phyloP scores from a whole-genome alignment of 1,284 basidiomycete genomes.

The Inonotus hispidus region DNA sequence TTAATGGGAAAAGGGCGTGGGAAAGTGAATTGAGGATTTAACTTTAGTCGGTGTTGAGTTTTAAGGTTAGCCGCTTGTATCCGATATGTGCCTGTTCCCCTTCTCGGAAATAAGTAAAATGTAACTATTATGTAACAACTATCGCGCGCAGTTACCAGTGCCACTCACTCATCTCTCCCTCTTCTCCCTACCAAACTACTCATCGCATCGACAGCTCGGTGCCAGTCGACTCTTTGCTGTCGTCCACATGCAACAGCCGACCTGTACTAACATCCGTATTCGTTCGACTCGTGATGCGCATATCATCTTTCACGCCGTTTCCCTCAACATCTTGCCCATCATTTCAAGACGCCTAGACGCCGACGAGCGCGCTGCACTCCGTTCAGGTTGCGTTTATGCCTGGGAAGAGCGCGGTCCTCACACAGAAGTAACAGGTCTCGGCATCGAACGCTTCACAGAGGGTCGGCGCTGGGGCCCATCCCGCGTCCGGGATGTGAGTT shows the following conservation, averaged over 20 bases:
- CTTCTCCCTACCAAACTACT: not conserved
- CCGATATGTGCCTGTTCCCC: constrained; percentile 3
- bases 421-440: constrained; percentile 34
- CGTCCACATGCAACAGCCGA: constrained; percentile 36
- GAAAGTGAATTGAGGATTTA: constrained; percentile 5
- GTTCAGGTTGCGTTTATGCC: constrained; percentile 38
- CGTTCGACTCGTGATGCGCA: constrained; percentile 37
- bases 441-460: constrained; percentile 39
- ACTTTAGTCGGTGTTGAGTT: constrained; percentile 8
- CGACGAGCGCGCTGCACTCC: constrained; percentile 35
- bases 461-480: constrained; percentile 37
- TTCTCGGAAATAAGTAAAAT: not conserved
- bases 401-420: constrained; percentile 39
- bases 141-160: not conserved
- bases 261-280: constrained; percentile 35
- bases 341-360: constrained; percentile 38
- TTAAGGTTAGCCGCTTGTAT: constrained; percentile 8
- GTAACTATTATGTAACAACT: constrained; percentile 10
- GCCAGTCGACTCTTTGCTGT: too few relatives aligned
- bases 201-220: too few relatives aligned
- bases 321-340: constrained; percentile 35
- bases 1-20: not conserved
- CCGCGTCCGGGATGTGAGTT: constrained; percentile 34
- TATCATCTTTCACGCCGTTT: constrained; percentile 40
- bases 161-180: not conserved